Conservation (phyloP, 768 basidiomycete species). For the Tulasnella sp. region DNA sequence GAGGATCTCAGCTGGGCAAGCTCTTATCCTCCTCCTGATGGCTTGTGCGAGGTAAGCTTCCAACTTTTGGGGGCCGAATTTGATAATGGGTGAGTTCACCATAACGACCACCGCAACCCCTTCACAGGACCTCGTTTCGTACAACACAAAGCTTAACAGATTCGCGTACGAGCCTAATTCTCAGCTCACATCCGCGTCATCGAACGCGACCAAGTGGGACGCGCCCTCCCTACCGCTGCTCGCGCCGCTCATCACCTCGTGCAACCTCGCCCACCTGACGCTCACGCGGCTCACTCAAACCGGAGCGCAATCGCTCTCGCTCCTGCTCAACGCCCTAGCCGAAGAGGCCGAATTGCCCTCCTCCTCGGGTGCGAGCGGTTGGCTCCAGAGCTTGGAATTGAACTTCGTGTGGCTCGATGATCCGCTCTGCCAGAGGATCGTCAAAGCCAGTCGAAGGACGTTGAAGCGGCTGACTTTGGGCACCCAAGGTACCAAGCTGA, state of each 20-base stretch:
- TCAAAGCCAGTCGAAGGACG: constrained; percentile 34
- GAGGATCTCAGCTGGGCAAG: constrained; percentile 39
- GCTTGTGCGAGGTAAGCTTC: constrained; percentile 39
- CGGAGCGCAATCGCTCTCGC: constrained; percentile 37
- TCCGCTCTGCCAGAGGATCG: constrained; percentile 38
- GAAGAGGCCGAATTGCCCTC: constrained; percentile 29
- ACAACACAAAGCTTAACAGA: constrained; percentile 32
- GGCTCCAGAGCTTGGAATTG: constrained; percentile 36
- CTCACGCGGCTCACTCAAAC: constrained; percentile 39
- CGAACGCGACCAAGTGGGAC: constrained; percentile 37
- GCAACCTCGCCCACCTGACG: constrained; percentile 33
- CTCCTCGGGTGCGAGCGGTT: constrained; percentile 26
- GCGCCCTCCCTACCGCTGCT: constrained; percentile 39
- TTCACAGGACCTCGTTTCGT: constrained; percentile 28
- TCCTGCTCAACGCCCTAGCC: constrained; percentile 33
- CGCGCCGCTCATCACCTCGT: constrained; percentile 30
- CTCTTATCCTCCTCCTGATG: constrained; percentile 39
- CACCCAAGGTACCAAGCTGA: constrained; percentile 41
- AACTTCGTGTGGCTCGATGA: constrained; percentile 45
- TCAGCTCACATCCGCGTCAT: constrained; percentile 20
- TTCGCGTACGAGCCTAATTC: constrained; percentile 33
- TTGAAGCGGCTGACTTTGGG: constrained; percentile 36
- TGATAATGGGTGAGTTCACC: not conserved
- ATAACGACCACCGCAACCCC: constrained; percentile 29
- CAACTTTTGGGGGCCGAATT: too few relatives aligned